Evolutionary conservation across 805 yeast species (phyloP).

Genomic region (Diddensiella santjacobensis): DNA sequence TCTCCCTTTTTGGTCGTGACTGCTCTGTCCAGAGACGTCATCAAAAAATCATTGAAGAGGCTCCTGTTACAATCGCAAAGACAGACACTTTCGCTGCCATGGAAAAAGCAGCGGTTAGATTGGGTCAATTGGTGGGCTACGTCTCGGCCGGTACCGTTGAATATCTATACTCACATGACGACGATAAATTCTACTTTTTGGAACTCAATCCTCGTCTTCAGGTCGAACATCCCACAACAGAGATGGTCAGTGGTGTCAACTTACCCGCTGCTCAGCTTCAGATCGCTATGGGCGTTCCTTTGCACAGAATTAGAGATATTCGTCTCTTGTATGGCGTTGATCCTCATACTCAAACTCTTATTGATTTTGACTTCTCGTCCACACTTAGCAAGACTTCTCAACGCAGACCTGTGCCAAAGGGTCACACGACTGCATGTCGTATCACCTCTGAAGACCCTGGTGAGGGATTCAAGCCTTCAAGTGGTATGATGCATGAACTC

Average conservation of each 20-base stretch:
- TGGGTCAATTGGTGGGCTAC: constrained; percentile 95
- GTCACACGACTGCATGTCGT: constrained; percentile 98
- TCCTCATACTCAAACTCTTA: constrained; percentile 85
- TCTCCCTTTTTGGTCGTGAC: constrained; percentile 96
- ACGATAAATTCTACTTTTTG: constrained; percentile 91
- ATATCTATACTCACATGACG: constrained; percentile 89
- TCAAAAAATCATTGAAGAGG: constrained; percentile 98
- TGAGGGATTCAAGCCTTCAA: constrained; percentile 98
- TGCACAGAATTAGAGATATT: constrained; percentile 91
- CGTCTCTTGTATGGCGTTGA: constrained; percentile 92
- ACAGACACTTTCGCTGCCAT: constrained; percentile 78
- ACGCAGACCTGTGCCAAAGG: constrained; percentile 92
- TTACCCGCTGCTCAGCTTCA: constrained; percentile 98
- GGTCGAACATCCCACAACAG: constrained; percentile 99
- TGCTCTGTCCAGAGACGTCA: constrained; percentile 99
- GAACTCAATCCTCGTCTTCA: constrained; percentile 98
- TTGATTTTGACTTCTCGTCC: constrained; percentile 83
- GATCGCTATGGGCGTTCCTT: constrained; percentile 99
- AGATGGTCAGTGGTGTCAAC: constrained; percentile 98
- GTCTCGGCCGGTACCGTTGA: constrained; percentile 99
- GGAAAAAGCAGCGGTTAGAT: constrained; percentile 97
- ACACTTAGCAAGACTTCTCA: constrained; percentile 72
- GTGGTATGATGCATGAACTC: constrained; percentile 93
- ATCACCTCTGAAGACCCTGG: constrained; percentile 99
- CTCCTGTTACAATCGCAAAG: constrained; percentile 94